Conservation (phyloP, 345 rosid species). For the Salix exigua region DNA sequence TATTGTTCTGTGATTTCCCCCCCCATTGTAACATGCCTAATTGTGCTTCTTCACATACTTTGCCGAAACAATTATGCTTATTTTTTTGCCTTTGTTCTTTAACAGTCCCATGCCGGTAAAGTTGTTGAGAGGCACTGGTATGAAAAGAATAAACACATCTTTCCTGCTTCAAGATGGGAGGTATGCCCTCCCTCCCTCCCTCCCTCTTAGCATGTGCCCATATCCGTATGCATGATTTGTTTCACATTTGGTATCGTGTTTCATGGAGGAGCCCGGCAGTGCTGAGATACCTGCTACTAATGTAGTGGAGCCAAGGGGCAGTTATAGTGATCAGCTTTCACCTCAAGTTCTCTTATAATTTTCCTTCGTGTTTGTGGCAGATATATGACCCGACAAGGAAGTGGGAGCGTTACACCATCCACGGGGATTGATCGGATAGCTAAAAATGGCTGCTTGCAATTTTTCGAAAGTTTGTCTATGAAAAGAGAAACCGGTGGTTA, state of each 20-base stretch:
- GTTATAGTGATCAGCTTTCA: background rate
- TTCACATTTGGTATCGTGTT: background rate
- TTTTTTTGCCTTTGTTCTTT: background rate
- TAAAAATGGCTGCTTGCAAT: background rate
- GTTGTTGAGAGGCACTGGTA: conserved; percentile 99
- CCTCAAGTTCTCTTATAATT: background rate
- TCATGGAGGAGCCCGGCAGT: too few species aligned
- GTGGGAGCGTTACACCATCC: conserved; percentile 96
- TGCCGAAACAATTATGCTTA: background rate
- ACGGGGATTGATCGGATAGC: conserved; percentile 56
- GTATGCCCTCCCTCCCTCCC: conserved; percentile 30
- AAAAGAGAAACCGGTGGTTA: background rate
- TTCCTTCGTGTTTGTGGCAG: conserved; percentile 24
- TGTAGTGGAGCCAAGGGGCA: background rate
- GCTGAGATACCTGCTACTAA: background rate
- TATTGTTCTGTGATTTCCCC: background rate
- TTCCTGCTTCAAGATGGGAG: conserved; percentile 99
- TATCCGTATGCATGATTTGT: background rate
- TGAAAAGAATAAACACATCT: conserved; percentile 97
- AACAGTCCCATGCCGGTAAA: conserved; percentile 97
- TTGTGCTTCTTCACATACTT: background rate
- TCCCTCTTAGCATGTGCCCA: background rate
- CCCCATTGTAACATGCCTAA: background rate
- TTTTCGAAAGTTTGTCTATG: background rate
- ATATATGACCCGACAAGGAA: conserved; percentile 84